Conservation (phyloP, 805 yeast species). For the Schwanniomyces polymorphus region DNA sequence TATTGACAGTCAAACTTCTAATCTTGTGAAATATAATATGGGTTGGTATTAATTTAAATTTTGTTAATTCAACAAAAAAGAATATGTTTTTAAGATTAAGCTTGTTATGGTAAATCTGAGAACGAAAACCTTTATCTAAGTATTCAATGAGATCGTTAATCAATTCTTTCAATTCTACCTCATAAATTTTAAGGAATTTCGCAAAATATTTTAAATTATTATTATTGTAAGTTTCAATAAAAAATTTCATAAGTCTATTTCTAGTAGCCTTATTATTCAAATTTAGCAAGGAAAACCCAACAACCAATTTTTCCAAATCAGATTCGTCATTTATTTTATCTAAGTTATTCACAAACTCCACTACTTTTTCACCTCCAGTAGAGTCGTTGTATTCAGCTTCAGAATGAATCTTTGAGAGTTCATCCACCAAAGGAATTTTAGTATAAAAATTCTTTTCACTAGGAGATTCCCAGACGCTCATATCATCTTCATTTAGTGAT, state of each 20-base stretch:
- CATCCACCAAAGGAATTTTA: slow-evolving; percentile 42
- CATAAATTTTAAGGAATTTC: slow-evolving; percentile 67
- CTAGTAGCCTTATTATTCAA: slow-evolving; percentile 74
- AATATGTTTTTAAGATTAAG: slow-evolving; percentile 57
- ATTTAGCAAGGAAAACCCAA: slow-evolving; percentile 47
- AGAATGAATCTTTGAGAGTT: slow-evolving; percentile 8
- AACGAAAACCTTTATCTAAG: slow-evolving; percentile 60
- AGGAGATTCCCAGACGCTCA: slow-evolving; percentile 60
- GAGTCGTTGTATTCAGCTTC: slow-evolving; percentile 3
- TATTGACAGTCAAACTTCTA: slow-evolving; percentile 53
- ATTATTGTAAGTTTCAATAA: slow-evolving; percentile 49
- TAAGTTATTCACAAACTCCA: slow-evolving; percentile 41
- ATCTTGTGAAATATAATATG: slow-evolving; percentile 74
- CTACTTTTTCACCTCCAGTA: slow-evolving; percentile 40
- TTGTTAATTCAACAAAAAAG: slow-evolving; percentile 73
- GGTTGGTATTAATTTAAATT: slow-evolving; percentile 72
- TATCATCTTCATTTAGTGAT: slow-evolving; percentile 21
- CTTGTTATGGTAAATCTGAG: slow-evolving; percentile 53
- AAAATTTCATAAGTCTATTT: slow-evolving; percentile 56
- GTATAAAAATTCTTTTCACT: slow-evolving; percentile 68
- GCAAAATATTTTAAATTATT: slow-evolving; percentile 52
- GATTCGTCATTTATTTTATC: slow-evolving; percentile 44
- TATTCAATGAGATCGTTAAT: slow-evolving; percentile 51
- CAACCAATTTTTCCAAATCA: slow-evolving; percentile 50
- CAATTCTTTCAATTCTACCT: slow-evolving; percentile 47